Percentiles rank a stretch among this genome's conserved stretches.
These are phyloP conservation scores for Suaeda aralocaspica DNA, from an alignment of 148 eudicot genomes.

Conservation along the genomic window DNA sequence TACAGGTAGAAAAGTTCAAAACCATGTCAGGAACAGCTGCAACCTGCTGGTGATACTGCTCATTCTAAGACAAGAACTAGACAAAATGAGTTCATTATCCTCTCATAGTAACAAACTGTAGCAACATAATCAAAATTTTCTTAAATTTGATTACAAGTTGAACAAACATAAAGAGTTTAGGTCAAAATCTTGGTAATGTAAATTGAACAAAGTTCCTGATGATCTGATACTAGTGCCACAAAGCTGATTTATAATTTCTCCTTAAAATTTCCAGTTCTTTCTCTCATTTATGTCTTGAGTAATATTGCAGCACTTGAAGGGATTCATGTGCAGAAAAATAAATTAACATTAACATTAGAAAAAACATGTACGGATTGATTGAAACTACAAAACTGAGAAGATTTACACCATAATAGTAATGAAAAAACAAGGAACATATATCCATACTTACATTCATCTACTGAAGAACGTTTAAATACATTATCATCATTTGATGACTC, in stretches of 20 bases:
- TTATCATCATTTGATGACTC: slow-evolving; percentile 30
- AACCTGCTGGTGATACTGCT: background rate
- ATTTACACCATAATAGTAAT: background rate
- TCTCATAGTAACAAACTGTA: background rate
- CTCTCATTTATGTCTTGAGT: too few species aligned
- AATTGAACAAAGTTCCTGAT: too few species aligned
- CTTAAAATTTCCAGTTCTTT: too few species aligned
- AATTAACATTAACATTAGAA: background rate
- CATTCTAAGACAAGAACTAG: background rate
- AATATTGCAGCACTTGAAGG: too few species aligned
- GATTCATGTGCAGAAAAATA: background rate
- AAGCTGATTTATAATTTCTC: too few species aligned
- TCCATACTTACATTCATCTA: slow-evolving; percentile 41
- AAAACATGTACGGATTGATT: background rate
- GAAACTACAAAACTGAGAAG: background rate
- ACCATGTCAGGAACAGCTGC: background rate
- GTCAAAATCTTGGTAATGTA: background rate
- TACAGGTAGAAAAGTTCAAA: slow-evolving; percentile 7
- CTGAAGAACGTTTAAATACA: slow-evolving; percentile 24
- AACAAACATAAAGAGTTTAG: background rate
- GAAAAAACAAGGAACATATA: background rate
- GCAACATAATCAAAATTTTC: background rate
- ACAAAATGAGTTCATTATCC: background rate
- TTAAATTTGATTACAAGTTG: background rate
- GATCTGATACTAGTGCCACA: background rate